Evolutionary conservation across 805 yeast genomes (phyloP).

Genomic region (Ogataea nitratoaversa): DNA sequence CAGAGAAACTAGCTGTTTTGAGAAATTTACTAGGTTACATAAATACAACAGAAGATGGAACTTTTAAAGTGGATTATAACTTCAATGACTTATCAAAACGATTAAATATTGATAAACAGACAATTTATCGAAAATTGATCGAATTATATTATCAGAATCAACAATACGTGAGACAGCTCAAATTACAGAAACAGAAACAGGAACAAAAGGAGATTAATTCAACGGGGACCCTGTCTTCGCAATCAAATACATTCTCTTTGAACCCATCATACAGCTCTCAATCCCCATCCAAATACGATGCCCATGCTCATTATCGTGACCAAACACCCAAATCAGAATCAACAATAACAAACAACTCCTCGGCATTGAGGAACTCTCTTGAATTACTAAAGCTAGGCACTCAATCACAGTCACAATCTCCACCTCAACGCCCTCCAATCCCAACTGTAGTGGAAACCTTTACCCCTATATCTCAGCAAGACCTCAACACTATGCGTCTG

Average conservation of each 20-base stretch:
- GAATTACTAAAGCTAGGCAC: constrained; percentile 15
- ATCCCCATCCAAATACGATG: no score
- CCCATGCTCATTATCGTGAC: no score
- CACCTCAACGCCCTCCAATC: neutral
- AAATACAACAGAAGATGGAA: constrained; percentile 13
- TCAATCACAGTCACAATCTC: constrained; percentile 1
- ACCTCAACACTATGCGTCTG: no score
- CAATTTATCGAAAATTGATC: constrained; percentile 21
- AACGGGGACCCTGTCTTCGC: no score
- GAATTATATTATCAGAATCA: constrained; percentile 17
- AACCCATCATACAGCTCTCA: no score
- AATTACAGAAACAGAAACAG: neutral
- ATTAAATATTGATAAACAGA: constrained; percentile 10
- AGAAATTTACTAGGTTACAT: constrained; percentile 10
- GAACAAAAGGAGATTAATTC: no score
- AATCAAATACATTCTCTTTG: no score
- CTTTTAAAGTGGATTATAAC: constrained; percentile 14
- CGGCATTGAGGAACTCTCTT: constrained; percentile 9
- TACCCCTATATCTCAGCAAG: neutral
- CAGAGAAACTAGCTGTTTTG: constrained; percentile 9
- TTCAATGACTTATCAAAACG: constrained; percentile 17
- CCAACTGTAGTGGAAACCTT: neutral
- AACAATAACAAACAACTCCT: constrained; percentile 4
- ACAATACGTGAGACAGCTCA: neutral
- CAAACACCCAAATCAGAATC: constrained; percentile 5